phyloP scores from a whole-genome alignment of 805 yeast genomes.

The Hanseniaspora thailandica region DNA sequence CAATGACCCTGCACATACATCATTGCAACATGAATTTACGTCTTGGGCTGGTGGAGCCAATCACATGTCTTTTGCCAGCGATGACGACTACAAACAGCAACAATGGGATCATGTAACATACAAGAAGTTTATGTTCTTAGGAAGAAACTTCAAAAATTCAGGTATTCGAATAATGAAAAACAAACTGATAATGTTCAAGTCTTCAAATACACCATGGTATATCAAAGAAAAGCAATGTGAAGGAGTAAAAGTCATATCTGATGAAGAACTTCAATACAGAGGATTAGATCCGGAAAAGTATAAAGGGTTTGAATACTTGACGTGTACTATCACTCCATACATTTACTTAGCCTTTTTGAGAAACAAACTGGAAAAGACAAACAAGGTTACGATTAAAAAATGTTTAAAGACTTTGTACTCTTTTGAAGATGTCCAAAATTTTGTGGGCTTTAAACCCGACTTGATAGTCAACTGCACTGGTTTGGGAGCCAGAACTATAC shows the following conservation, averaged over 20 bases:
- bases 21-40: slow-evolving; percentile 40
- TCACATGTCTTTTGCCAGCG: slow-evolving; percentile 49
- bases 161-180: slow-evolving; percentile 33
- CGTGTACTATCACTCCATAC: slow-evolving; percentile 49
- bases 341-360: slow-evolving; percentile 44
- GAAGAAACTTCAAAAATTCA: slow-evolving; percentile 36
- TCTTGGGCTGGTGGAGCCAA: slow-evolving; percentile 67
- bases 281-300: slow-evolving; percentile 27
- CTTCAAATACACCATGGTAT: slow-evolving; percentile 40
- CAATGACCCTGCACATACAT: slow-evolving; percentile 37
- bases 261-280: slow-evolving; percentile 27
- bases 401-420: slow-evolving; percentile 27
- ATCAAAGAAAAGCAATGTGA: slow-evolving; percentile 29
- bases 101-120: slow-evolving; percentile 41
- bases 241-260: slow-evolving; percentile 30
- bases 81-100: slow-evolving; percentile 31
- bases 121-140: slow-evolving; percentile 35
- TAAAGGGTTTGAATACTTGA: slow-evolving; percentile 39
- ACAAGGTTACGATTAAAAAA: slow-evolving; percentile 38
- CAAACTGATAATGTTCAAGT: slow-evolving; percentile 17
- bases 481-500: slow-evolving; percentile 30
- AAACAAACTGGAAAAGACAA: slow-evolving; percentile 39
- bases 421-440: slow-evolving; percentile 7
- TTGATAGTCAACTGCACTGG: slow-evolving; percentile 52
- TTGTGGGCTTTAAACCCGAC: slow-evolving; percentile 34